Evolutionary conservation across 441 rosid species (phyloP).

Genomic region (Mallotus repandus): DNA sequence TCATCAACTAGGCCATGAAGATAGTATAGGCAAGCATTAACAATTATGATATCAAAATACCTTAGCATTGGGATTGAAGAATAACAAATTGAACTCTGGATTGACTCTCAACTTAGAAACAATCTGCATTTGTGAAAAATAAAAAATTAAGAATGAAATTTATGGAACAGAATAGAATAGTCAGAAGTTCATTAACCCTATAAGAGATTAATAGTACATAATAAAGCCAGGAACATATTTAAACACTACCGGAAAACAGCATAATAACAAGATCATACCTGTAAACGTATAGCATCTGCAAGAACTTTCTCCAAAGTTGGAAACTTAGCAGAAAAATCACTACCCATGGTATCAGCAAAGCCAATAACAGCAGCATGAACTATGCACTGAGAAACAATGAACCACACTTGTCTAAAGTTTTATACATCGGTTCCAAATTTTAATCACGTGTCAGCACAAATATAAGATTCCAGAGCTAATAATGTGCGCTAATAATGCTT

Average conservation of each 20-base stretch:
- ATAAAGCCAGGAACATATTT: conserved; percentile 15
- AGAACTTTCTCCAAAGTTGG: conserved; percentile 48
- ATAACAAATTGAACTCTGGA: conserved; percentile 82
- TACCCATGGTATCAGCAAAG: conserved; percentile 41
- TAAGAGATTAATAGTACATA: neutral
- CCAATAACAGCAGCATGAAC: conserved; percentile 76
- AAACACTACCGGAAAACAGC: conserved; percentile 1
- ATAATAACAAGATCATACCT: conserved; percentile 48
- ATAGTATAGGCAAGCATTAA: conserved; percentile 9
- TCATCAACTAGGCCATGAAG: conserved; percentile 6
- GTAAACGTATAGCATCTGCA: conserved; percentile 77
- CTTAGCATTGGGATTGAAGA: conserved; percentile 78
- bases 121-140: conserved; percentile 61
- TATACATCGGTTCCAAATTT: neutral
- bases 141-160: conserved; percentile 18
- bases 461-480: neutral
- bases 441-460: neutral
- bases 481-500: neutral
- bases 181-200: conserved; percentile 12
- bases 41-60: conserved; percentile 37
- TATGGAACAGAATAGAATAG: conserved; percentile 8
- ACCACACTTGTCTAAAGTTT: conserved; percentile 24
- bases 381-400: conserved; percentile 58
- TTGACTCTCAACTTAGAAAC: conserved; percentile 76
- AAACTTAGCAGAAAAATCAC: conserved; percentile 40